Percentiles rank a stretch among this genome's conserved stretches.
These are phyloP conservation scores for Blastomyces silverae DNA, from an alignment of 2,329 filamentous ascomycete species.

Conservation along the genomic window DNA sequence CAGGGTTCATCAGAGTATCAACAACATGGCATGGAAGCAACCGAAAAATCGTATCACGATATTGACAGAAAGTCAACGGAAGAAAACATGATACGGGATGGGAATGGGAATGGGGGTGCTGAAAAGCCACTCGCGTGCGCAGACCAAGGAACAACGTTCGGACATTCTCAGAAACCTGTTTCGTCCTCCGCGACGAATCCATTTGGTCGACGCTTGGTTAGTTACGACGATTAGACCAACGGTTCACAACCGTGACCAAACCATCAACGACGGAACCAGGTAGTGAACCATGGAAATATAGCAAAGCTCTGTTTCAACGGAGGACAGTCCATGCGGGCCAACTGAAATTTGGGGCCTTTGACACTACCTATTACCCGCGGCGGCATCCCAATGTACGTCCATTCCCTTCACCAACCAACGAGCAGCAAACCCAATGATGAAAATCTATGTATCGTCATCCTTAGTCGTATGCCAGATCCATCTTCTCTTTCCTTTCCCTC, in stretches of 20 bases:
- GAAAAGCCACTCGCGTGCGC: not conserved
- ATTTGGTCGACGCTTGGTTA: slow-evolving; percentile 8
- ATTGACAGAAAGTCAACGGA: not conserved
- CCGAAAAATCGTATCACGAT: not conserved
- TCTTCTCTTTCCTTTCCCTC: slow-evolving; percentile 6
- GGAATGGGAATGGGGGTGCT: not conserved
- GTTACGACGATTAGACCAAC: slow-evolving; percentile 1
- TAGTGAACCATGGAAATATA: not conserved
- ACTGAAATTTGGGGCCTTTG: not conserved
- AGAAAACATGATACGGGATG: not conserved
- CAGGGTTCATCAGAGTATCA: not conserved
- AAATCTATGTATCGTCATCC: slow-evolving; percentile 87
- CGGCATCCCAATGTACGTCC: not conserved
- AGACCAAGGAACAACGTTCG: not conserved
- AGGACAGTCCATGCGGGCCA: not conserved
- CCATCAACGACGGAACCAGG: slow-evolving; percentile 1
- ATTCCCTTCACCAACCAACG: slow-evolving; percentile 11
- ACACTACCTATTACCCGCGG: not conserved
- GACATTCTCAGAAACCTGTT: not conserved
- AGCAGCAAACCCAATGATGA: slow-evolving; percentile 60
- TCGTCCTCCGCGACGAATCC: not conserved
- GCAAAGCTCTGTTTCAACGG: not conserved
- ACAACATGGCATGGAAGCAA: no score
- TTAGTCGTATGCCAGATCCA: slow-evolving; percentile 66
- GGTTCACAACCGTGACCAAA: not conserved